Evolutionary conservation across 2,329 filamentous ascomycete species (phyloP).

Genomic region (Dactylellina parvicollis): DNA sequence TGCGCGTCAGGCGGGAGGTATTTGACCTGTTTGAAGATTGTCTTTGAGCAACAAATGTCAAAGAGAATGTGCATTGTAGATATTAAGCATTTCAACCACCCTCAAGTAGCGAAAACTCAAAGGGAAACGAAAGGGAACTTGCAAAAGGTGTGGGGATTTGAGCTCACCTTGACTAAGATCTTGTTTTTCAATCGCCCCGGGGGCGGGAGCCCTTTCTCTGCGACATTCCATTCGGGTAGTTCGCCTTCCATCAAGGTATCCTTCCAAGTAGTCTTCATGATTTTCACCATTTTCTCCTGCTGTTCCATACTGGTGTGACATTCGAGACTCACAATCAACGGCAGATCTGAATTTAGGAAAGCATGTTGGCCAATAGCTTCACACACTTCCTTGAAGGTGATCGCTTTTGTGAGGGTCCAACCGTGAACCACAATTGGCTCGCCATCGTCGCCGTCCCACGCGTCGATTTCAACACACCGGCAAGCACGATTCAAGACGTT

Average conservation of each 20-base stretch:
- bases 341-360: constrained; percentile 72
- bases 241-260: constrained; percentile 75
- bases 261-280: constrained; percentile 90
- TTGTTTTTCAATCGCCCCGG: constrained; percentile 78
- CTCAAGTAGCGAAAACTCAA: not conserved
- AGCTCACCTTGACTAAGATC: constrained; percentile 80
- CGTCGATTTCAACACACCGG: constrained; percentile 78
- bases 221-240: constrained; percentile 63
- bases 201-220: constrained; percentile 67
- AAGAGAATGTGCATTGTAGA: constrained; percentile 11
- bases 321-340: constrained; percentile 90
- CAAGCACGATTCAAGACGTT: constrained; percentile 71
- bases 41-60: constrained; percentile 47
- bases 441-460: constrained; percentile 72
- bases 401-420: constrained; percentile 84
- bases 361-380: constrained; percentile 79
- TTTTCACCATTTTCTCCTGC: constrained; percentile 90
- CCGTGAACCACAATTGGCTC: constrained; percentile 88
- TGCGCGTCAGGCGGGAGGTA: constrained; percentile 55
- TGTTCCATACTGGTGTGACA: constrained; percentile 84
- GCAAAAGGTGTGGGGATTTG: not conserved
- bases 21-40: constrained; percentile 57
- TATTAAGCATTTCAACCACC: constrained; percentile 39
- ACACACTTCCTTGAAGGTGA: constrained; percentile 88
- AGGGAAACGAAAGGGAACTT: not conserved